Evolutionary conservation across 345 rosid genomes (phyloP), one percentile per base, ranked within the genome.

Genomic region (Kandelia obovata): DNA sequence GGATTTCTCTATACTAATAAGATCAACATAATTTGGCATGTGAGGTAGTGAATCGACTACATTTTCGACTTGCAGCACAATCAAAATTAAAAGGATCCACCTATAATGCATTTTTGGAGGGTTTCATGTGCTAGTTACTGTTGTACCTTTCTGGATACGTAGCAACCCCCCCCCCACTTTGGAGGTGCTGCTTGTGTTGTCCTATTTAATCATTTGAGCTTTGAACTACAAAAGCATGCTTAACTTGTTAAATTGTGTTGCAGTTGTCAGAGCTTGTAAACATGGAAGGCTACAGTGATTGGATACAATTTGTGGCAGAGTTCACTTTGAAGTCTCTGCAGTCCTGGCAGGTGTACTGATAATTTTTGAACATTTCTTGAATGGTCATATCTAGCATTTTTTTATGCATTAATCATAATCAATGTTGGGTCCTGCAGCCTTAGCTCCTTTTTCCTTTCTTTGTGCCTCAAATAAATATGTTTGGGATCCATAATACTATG

Each of bases 261-360:
- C 90, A 95, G 99, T 81, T 95, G 81, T 90, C 98, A 31, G 99
- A 95, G 86, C 96, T 95, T 80, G 97, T 95, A 84, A 95, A 86
- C 71, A 90, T 95, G 83, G 97, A 92, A 59, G 98, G 99, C 67
- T 95, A 95, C 65, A 82, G 94, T 81, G 99, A 95, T 58, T 95
- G 99, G 99, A 96, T 96, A 85, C 97, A 75, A 23, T 75, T 92
- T 82, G 97, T 96, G 52, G 99, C 99, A 9, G 98, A 90, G 65
- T 96, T 96, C 82, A 96, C 98, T 31, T 80, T 96, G 57, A 89
- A 85, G 83, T 96, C 99, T 58, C 84, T 96, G 82, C 94, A 86
- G 75, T 92, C 99, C 66, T 96, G 99, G 99, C 97, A 96, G 99
- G 98, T 96, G 62, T 64, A 53, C 53, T 56, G 61, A 25, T 46